Conservation (phyloP, 1,139 yeast species). For the Protomyces inundatus region DNA sequence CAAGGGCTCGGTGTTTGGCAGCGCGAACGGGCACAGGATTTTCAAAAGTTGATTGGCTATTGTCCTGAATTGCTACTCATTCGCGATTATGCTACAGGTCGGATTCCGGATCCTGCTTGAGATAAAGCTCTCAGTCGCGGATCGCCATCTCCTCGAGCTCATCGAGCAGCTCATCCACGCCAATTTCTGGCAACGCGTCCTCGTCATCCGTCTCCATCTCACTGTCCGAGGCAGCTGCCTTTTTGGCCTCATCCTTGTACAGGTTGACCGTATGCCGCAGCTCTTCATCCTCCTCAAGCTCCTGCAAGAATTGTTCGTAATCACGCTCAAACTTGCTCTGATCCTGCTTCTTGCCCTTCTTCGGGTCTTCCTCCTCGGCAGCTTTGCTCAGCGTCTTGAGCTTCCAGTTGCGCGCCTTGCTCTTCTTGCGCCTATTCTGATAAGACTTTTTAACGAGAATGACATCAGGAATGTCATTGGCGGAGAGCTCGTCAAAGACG, state of each 20-base stretch:
- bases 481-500: conserved; percentile 67
- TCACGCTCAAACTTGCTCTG: conserved; percentile 90
- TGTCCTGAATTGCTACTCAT: conserved; percentile 10
- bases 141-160: conserved; percentile 89
- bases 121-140: conserved; percentile 39
- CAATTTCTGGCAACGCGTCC: conserved; percentile 47
- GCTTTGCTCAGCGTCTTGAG: conserved; percentile 90
- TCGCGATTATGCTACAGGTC: neutral
- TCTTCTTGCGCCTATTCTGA: conserved; percentile 56
- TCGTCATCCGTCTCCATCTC: conserved; percentile 33
- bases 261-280: conserved; percentile 81
- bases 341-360: conserved; percentile 69
- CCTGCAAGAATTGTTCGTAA: conserved; percentile 92
- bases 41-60: neutral
- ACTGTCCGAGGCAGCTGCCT: conserved; percentile 43
- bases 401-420: conserved; percentile 88
- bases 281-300: conserved; percentile 94
- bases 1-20: neutral
- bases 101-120: neutral
- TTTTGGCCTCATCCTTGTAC: conserved; percentile 52
- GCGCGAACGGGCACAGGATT: neutral
- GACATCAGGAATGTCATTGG: conserved; percentile 69
- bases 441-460: conserved; percentile 86
- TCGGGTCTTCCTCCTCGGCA: conserved; percentile 79
- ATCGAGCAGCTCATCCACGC: conserved; percentile 45